Evolutionary conservation across 345 rosid species (phyloP).

Genomic region (Theobroma cacao): DNA sequence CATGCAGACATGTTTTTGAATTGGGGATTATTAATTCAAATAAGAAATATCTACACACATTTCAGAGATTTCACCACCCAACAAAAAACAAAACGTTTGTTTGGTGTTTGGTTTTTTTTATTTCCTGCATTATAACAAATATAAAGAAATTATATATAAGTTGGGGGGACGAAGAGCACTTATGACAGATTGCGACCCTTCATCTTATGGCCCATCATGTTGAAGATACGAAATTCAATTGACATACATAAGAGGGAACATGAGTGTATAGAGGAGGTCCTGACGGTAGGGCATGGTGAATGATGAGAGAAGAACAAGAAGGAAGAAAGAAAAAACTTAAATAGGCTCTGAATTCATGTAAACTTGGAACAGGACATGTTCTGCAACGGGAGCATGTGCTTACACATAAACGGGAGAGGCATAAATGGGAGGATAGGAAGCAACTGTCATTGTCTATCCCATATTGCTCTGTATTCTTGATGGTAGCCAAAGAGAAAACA

Average conservation of each 20-base stretch:
- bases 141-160: background rate
- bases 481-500: background rate
- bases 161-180: slow-evolving; percentile 11
- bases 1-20: background rate
- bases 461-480: slow-evolving; percentile 12
- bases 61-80: background rate
- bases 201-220: slow-evolving; percentile 38
- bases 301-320: slow-evolving; percentile 12
- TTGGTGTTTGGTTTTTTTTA: no score
- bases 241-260: background rate
- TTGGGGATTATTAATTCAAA: background rate
- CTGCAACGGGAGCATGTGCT: slow-evolving; percentile 41
- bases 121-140: background rate
- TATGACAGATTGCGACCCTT: slow-evolving; percentile 34
- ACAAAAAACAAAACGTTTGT: background rate
- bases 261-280: slow-evolving; percentile 9
- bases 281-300: slow-evolving; percentile 22
- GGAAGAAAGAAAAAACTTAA: background rate
- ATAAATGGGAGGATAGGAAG: slow-evolving; percentile 32
- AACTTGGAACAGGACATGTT: slow-evolving; percentile 43
- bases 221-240: slow-evolving; percentile 25
- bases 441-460: slow-evolving; percentile 51
- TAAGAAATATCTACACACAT: background rate
- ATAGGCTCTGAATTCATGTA: slow-evolving; percentile 26
- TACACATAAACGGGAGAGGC: slow-evolving; percentile 19